Base-by-base conservation (phyloP, 192 early-diverging fungal genomes). In the Mortierella hygrophila region DNA sequence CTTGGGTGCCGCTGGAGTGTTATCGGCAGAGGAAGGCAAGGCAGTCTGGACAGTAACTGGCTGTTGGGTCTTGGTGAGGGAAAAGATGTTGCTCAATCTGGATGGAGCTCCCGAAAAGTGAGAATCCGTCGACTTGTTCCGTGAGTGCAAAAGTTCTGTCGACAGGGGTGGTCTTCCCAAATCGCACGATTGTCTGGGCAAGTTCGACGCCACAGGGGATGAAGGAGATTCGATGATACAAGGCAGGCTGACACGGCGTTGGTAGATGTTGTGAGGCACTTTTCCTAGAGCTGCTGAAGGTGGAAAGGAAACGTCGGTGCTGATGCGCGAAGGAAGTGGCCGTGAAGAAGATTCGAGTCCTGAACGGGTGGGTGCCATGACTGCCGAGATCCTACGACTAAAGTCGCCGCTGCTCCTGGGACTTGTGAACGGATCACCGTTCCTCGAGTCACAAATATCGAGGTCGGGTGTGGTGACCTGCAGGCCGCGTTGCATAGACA, bases 171-270 rank as follows among this genome's bases (percentile, higher is more conserved):
- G 29, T 75, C 77, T 55, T 47, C 60, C 70, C 38, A 85, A n/a
- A 13, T 85, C 83, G 29, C 83, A 85, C 0, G 83, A 85, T 63
- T 85, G 83, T 52, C 83, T 74, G 7, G 78, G 72, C 13, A 40
- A 21, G 23, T 74, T 60, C 7, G 74, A 57, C 6, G 52, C 47
- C 26, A 37, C 49, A 20, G 83, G 83, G 0, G 83, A 79, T 13
- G 73, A 72, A 26, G 83, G 83, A 4, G 83, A 85, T 47, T 85
- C 83, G 13, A 85, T 70, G 54, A 85, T 85, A 37, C 52, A 79
- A 0, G 83, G 83, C 26, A 85, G 70, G 46, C 83, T 85, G 35
- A 85, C 77, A n/a, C 83, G 77, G 16, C 83, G 72, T n/a, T 85
- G 83, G 49, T 68, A 75, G 18, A 70, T 20, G 15, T 57, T 55